A percentile compares a stretch with the other conserved stretches of the same genome.
phyloP scores from a whole-genome alignment of 2,329 filamentous ascomycete genomes.

The Apiospora sp. region DNA sequence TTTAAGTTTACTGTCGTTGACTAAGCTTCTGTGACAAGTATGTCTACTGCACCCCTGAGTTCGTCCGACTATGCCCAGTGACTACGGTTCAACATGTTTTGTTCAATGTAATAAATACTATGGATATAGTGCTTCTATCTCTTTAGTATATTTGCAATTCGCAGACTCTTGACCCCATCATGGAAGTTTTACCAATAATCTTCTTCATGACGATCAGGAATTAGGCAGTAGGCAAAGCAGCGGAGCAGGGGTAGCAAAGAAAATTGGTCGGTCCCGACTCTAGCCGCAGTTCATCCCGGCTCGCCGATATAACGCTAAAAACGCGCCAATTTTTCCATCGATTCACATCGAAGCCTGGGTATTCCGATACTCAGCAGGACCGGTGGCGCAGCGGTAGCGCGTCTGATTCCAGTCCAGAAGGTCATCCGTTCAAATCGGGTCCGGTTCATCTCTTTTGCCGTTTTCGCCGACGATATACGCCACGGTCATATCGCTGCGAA shows the following conservation, averaged over 20 bases:
- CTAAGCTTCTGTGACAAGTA: too few relatives aligned
- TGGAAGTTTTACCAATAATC: neutral
- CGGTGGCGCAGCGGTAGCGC: slow-evolving; percentile 11
- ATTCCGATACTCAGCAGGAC: neutral
- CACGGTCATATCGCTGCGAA: neutral
- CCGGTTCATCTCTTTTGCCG: neutral
- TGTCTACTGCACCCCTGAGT: too few relatives aligned
- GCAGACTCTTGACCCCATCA: too few relatives aligned
- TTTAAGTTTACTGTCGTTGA: neutral
- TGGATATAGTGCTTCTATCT: too few relatives aligned
- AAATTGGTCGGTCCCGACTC: neutral
- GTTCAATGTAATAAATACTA: too few relatives aligned
- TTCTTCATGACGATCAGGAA: neutral
- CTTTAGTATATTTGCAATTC: too few relatives aligned
- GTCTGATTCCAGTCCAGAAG: slow-evolving; percentile 7
- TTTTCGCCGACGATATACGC: neutral
- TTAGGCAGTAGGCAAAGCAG: neutral
- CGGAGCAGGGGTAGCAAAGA: neutral
- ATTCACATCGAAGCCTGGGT: too few relatives aligned
- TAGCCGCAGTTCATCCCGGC: neutral
- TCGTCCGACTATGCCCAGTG: too few relatives aligned
- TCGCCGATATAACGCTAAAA: neutral
- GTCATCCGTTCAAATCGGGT: slow-evolving; percentile 12
- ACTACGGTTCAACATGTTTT: too few relatives aligned
- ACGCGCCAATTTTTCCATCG: neutral